Evolutionary conservation across 441 rosid genomes (phyloP).

Genomic region (Euphorbia schlechtendalii): DNA sequence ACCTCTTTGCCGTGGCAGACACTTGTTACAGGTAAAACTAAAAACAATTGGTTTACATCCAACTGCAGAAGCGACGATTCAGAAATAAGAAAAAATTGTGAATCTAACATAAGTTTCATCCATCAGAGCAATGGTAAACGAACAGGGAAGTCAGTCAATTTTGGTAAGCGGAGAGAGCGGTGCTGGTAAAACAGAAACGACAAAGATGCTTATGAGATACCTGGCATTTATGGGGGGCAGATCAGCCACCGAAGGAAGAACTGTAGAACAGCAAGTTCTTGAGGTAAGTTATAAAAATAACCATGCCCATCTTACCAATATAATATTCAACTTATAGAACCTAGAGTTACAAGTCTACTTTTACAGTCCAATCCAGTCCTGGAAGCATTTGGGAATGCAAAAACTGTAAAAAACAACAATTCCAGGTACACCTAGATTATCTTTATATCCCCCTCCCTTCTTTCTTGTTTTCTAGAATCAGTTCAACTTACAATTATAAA

Average conservation of each 20-base stretch:
- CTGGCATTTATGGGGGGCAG: slow-evolving; percentile 76
- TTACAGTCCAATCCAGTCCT: slow-evolving; percentile 69
- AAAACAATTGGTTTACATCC: neutral
- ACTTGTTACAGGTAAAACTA: slow-evolving; percentile 47
- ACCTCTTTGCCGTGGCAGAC: slow-evolving; percentile 55
- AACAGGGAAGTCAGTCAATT: slow-evolving; percentile 55
- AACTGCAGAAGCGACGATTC: neutral
- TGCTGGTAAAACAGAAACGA: slow-evolving; percentile 75
- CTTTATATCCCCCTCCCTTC: slow-evolving; percentile 1
- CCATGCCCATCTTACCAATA: neutral
- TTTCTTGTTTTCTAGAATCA: neutral
- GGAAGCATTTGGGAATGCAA: slow-evolving; percentile 82
- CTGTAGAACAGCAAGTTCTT: slow-evolving; percentile 73
- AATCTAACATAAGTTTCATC: slow-evolving; percentile 9
- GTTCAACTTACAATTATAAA: slow-evolving; percentile 6
- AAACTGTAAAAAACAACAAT: slow-evolving; percentile 70
- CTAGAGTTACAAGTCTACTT: slow-evolving; percentile 3
- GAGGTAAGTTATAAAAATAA: slow-evolving; percentile 38
- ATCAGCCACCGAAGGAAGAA: slow-evolving; percentile 54
- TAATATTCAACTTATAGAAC: slow-evolving; percentile 13
- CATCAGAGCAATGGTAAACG: slow-evolving; percentile 57
- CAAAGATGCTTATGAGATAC: slow-evolving; percentile 80
- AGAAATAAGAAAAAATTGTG: neutral
- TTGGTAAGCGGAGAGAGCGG: slow-evolving; percentile 80
- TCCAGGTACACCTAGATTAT: slow-evolving; percentile 41